These are phyloP conservation scores for Allomyces macrogynus DNA, from an alignment of 192 early-diverging fungal species.

Conservation along the genomic window DNA sequence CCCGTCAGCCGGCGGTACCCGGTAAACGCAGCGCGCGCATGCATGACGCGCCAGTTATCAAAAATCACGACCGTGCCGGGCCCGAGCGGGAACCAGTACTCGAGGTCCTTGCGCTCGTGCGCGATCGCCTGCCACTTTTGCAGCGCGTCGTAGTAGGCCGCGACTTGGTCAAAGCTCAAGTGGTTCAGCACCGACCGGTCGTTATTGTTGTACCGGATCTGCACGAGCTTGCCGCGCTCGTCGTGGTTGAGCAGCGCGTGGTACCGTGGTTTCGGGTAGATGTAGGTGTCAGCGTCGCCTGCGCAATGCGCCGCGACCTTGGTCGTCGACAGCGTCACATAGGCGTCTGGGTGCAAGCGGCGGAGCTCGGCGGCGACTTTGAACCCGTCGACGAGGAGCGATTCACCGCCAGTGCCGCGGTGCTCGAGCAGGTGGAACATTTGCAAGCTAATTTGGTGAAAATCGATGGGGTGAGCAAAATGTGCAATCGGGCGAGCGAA, in stretches of 20 bases:
- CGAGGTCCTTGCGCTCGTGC: slow-evolving; percentile 27
- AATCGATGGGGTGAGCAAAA: not conserved
- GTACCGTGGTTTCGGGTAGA: slow-evolving; percentile 33
- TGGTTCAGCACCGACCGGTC: slow-evolving; percentile 46
- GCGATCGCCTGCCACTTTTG: slow-evolving; percentile 36
- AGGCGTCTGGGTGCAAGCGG: slow-evolving; percentile 27
- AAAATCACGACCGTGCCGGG: slow-evolving; percentile 52
- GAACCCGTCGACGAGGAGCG: slow-evolving; percentile 64
- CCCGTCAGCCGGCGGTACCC: slow-evolving; percentile 51
- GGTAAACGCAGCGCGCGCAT: slow-evolving; percentile 49
- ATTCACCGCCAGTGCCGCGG: slow-evolving; percentile 46
- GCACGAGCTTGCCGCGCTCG: slow-evolving; percentile 28
- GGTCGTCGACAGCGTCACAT: slow-evolving; percentile 32
- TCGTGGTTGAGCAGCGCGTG: slow-evolving; percentile 48
- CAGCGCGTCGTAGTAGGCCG: slow-evolving; percentile 47
- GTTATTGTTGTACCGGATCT: slow-evolving; percentile 66
- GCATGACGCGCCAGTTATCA: slow-evolving; percentile 66
- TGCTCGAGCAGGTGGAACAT: slow-evolving; percentile 59
- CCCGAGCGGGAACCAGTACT: slow-evolving; percentile 40
- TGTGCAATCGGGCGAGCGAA: not conserved
- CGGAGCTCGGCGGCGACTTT: slow-evolving; percentile 41
- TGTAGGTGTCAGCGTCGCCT: slow-evolving; percentile 43
- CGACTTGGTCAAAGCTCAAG: slow-evolving; percentile 19
- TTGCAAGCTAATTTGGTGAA: slow-evolving; percentile 29
- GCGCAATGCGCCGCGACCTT: slow-evolving; percentile 48